Base-by-base conservation (phyloP, 2,329 filamentous ascomycete species). In the Paraphaeosphaeria sporulosa region DNA sequence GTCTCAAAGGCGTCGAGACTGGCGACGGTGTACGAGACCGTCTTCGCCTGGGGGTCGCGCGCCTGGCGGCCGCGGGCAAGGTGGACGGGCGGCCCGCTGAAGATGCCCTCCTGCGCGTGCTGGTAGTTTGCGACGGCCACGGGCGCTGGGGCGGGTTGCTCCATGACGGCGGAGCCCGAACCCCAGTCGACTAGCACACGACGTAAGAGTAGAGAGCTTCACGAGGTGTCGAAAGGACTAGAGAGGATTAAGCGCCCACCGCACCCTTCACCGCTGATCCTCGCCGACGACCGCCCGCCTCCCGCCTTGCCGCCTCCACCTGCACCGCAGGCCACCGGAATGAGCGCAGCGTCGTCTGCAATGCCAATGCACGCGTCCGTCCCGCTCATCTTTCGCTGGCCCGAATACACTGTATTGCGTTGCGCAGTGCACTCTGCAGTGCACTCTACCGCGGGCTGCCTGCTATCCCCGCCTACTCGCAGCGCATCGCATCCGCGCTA, bases 61-160 rank as follows among this genome's bases (percentile, higher is more conserved):
- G 76, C 74, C 61, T 75, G 72, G 38, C 77, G 75, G n/a, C 76
- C 76, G 19, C 76, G 70, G 9, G 75, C 72, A 12, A 78, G 71
- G 50, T 67, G 65, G 30, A 70, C 68, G n/a, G 71, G 71, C 52
- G 71, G 71, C 52, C 66, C 71, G 63, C 64, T 64, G 64, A 61
- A 67, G 58, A 68, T 58, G 55, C 49, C 63, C 85, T 72, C 79
- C 38, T 54, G 51, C 10, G 51, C 23, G 51, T 54, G 15, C 40
- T 54, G 51, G 38, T 44, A 54, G 51, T 55, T 34, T 19, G 38
- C 40, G 51, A 32, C 51, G 40, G 40, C n/a, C 40, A 38, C 52
- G 27, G 40, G 2, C n/a, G 40, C 42, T 25, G 42, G 42, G 42
- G 52, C 52, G 19, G 52, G 9, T 47, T 55, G 51, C 27, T 55